These are phyloP conservation scores for Tricholoma sp. DNA, from an alignment of 768 basidiomycete genomes.

Conservation along the genomic window DNA sequence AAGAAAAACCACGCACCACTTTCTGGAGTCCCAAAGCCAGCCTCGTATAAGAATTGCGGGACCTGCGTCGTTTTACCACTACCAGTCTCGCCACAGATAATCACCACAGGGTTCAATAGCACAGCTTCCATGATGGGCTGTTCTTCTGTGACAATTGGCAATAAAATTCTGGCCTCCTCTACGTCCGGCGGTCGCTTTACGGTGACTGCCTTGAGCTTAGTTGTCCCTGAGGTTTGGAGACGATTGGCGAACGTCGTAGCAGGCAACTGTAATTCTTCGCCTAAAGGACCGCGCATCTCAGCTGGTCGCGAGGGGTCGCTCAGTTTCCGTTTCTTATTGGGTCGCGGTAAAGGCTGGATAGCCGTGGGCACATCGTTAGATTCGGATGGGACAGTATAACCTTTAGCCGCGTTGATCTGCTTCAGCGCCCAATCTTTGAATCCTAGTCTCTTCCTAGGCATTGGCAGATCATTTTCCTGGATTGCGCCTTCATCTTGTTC, in stretches of 20 bases:
- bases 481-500: conserved; percentile 6
- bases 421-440: conserved; percentile 92
- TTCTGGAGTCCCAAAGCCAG: conserved; percentile 81
- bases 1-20: conserved; percentile 57
- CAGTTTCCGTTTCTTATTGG: conserved; percentile 46
- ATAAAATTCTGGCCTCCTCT: conserved; percentile 66
- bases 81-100: conserved; percentile 91
- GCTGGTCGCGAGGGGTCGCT: conserved; percentile 21
- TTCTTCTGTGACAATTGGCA: conserved; percentile 92
- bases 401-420: conserved; percentile 56
- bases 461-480: conserved; percentile 17
- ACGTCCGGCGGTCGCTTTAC: conserved; percentile 67
- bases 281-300: conserved; percentile 75
- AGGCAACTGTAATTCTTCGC: conserved; percentile 65
- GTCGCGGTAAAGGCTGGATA: conserved; percentile 22
- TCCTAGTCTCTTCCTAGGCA: conserved; percentile 37
- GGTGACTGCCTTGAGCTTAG: conserved; percentile 38
- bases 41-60: conserved; percentile 97
- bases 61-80: conserved; percentile 99
- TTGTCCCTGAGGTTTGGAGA: conserved; percentile 19
- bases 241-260: conserved; percentile 58
- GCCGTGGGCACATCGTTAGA: conserved; percentile 9
- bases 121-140: conserved; percentile 93
- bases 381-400: conserved; percentile 22
- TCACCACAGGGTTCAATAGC: conserved; percentile 77